These are phyloP conservation scores for Sechiopsis laciniata DNA, from an alignment of 306 rosid genomes.

Conservation along the genomic window DNA sequence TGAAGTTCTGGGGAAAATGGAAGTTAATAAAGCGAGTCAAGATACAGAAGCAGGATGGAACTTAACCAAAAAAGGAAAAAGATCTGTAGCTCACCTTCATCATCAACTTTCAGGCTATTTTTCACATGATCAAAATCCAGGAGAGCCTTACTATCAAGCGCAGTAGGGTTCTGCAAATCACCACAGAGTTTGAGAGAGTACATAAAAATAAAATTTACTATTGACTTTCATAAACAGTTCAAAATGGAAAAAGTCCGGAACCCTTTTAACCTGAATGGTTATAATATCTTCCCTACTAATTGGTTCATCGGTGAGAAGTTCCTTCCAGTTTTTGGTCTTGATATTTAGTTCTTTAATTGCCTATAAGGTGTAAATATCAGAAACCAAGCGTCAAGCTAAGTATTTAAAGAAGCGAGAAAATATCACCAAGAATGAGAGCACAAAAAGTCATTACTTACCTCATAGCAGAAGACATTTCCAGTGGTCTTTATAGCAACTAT, in stretches of 20 bases:
- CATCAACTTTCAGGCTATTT: slow-evolving; percentile 65
- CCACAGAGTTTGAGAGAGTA: slow-evolving; percentile 19
- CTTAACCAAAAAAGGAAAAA: slow-evolving; percentile 24
- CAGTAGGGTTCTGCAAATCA: slow-evolving; percentile 81
- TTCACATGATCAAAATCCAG: slow-evolving; percentile 91
- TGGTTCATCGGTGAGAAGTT: slow-evolving; percentile 90
- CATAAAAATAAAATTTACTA: slow-evolving; percentile 20
- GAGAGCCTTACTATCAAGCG: slow-evolving; percentile 72
- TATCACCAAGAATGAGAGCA: background rate
- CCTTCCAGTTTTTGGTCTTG: slow-evolving; percentile 96
- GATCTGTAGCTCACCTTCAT: slow-evolving; percentile 59
- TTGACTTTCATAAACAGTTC: slow-evolving; percentile 2
- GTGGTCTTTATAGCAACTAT: slow-evolving; percentile 90
- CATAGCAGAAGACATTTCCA: slow-evolving; percentile 93
- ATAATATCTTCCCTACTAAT: slow-evolving; percentile 74
- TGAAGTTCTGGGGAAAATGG: slow-evolving; percentile 54
- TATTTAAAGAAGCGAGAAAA: background rate
- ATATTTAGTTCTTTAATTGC: slow-evolving; percentile 89
- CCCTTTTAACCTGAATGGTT: slow-evolving; percentile 71
- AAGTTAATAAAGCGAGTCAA: slow-evolving; percentile 18
- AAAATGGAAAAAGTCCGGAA: slow-evolving; percentile 19
- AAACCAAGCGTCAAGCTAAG: background rate
- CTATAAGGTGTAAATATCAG: slow-evolving; percentile 32
- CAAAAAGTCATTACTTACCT: slow-evolving; percentile 44
- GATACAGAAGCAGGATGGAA: slow-evolving; percentile 17